phyloP scores from a whole-genome alignment of 1,284 basidiomycete genomes.

The Malassezia nana region DNA sequence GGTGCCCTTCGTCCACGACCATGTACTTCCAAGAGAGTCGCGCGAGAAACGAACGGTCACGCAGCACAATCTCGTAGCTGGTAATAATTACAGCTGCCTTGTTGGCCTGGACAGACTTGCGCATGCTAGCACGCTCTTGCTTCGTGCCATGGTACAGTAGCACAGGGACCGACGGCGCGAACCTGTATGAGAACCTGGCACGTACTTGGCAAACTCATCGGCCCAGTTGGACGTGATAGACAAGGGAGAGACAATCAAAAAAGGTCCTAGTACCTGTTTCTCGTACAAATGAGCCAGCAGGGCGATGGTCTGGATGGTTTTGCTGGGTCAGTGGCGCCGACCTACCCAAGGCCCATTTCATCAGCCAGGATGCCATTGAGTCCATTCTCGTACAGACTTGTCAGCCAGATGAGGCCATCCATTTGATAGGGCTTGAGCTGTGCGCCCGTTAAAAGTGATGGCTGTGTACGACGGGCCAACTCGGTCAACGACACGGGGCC shows the following conservation, averaged over 20 bases:
- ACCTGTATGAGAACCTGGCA: constrained; percentile 53
- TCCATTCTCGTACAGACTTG: constrained; percentile 79
- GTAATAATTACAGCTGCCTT: constrained; percentile 59
- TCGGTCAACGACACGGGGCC: neutral
- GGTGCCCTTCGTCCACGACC: constrained; percentile 89
- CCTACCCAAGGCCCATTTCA: constrained; percentile 72
- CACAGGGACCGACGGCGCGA: constrained; percentile 61
- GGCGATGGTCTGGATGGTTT: constrained; percentile 87
- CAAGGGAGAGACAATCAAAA: constrained; percentile 80
- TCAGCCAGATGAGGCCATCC: constrained; percentile 93
- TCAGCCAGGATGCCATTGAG: constrained; percentile 83
- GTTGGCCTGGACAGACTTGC: constrained; percentile 43
- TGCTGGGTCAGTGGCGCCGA: constrained; percentile 5
- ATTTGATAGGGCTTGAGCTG: constrained; percentile 81
- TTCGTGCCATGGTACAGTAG: constrained; percentile 81
- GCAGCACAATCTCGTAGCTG: constrained; percentile 84
- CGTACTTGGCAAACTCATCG: constrained; percentile 74
- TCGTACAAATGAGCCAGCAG: constrained; percentile 81
- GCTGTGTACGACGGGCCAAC: constrained; percentile 53
- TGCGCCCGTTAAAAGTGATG: constrained; percentile 70
- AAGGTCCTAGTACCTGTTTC: constrained; percentile 64
- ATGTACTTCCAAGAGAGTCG: constrained; percentile 60
- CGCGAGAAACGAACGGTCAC: constrained; percentile 32
- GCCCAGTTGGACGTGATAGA: constrained; percentile 88
- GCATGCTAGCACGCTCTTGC: constrained; percentile 63